Evolutionary conservation across 208 protist species (phyloP), one percentile per base, ranked within the genome.

Genomic region (Leishmania tarentolae): DNA sequence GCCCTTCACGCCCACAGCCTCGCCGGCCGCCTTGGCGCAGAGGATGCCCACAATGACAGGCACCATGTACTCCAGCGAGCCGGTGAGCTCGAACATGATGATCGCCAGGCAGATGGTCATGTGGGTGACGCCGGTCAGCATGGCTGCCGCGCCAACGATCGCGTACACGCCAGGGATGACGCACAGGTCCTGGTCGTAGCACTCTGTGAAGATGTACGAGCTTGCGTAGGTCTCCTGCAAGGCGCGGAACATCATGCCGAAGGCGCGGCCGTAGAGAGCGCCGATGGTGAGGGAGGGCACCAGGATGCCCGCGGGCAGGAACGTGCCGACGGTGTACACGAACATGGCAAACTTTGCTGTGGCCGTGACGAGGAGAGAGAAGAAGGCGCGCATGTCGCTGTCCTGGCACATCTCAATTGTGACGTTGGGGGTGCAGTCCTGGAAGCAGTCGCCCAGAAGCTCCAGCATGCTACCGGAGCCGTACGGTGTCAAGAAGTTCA

Each of bases 91-190:
- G 73, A 99, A 95, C 80, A 99, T 89, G 81, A 99, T 99, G 56
- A 99, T 97, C 6, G 93, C 96, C 3, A 99, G 91, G 75, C 90
- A 98, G 42, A 99, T 92, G 8, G 97, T 98, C 90, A 99, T 97
- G 66, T 96, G 90, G 21, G 93, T 96, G 3, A 99, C 96, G 35
- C 98, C 98, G 15, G 95, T 97, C 63, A 99, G 87, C 72, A 99
- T 83, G 15, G 95, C 87, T 0, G 95, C 96, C 0, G 97, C 95
- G 52, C 98, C 98, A 15, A 99, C 97, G 46, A 99, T 93, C 0
- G 97, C 95, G 72, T 98, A 98, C 31, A 94, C 88, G n/a, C 95
- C 97, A 0, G 96, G 88, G 81, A 98, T 96, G 15, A 99, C 89
- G 47, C 83, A 88, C 24, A 94, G 63, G 78, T 91, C 90, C 79